phyloP scores from a whole-genome alignment of 2,329 filamentous ascomycete species.

The Talaromyces sp. region DNA sequence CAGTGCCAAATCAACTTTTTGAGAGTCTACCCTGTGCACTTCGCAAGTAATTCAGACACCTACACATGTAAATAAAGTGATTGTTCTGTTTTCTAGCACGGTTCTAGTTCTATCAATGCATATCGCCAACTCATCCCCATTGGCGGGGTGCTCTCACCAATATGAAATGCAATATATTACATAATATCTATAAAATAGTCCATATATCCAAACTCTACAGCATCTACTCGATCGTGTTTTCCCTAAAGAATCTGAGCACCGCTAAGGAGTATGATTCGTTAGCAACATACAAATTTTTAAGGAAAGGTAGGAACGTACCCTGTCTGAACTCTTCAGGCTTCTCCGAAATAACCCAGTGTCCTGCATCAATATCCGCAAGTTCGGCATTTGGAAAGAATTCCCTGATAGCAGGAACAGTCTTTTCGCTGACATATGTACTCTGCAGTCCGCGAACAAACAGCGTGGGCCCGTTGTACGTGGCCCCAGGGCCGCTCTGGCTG shows the following conservation, averaged over 20 bases:
- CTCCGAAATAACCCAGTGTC: constrained; percentile 42
- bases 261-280: constrained; percentile 18
- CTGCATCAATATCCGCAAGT: constrained; percentile 36
- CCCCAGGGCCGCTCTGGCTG: constrained; percentile 57
- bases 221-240: constrained; percentile 14
- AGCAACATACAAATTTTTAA: constrained; percentile 1
- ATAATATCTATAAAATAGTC: not conserved
- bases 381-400: constrained; percentile 37
- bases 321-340: constrained; percentile 38
- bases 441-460: constrained; percentile 60
- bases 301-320: constrained; percentile 19
- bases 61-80: not conserved
- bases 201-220: not conserved
- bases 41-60: not conserved
- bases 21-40: no score
- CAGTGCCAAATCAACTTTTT: not conserved
- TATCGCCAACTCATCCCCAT: not conserved
- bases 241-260: constrained; percentile 28
- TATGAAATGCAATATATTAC: not conserved
- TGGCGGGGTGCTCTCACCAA: not conserved
- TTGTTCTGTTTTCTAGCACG: not conserved
- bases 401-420: constrained; percentile 35
- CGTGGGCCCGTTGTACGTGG: constrained; percentile 65
- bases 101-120: not conserved
- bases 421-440: constrained; percentile 35